phyloP scores from a whole-genome alignment of 768 basidiomycete species.

The Auricularia heimuer region DNA sequence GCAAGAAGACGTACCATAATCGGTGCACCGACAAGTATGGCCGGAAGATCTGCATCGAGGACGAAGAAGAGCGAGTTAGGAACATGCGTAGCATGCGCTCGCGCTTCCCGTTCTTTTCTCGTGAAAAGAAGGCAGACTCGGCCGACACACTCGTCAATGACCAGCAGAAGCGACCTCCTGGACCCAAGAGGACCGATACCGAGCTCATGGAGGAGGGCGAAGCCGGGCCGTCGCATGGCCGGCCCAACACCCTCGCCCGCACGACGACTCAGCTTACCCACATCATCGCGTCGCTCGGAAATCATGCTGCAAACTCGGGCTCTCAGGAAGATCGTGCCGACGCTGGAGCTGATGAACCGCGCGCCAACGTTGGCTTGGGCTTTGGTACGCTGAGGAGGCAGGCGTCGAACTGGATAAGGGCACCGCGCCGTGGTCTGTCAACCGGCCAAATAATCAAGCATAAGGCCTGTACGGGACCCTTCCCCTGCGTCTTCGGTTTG shows the following conservation, averaged over 20 bases:
- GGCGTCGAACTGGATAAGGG: conserved; percentile 32
- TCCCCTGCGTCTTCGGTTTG: conserved; percentile 18
- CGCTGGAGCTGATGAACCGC: conserved; percentile 17
- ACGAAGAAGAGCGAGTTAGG: not conserved
- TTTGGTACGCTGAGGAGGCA: not conserved
- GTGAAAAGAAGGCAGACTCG: not conserved
- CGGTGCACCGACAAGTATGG: not conserved
- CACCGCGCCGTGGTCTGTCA: conserved; percentile 9
- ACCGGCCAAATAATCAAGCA: conserved; percentile 12
- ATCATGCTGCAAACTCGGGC: not conserved
- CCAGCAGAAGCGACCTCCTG: not conserved
- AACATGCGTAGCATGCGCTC: too few species aligned
- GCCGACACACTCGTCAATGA: not conserved
- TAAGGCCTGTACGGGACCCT: conserved; percentile 13
- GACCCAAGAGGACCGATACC: not conserved
- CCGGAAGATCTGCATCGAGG: not conserved
- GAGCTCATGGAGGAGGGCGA: conserved; percentile 1
- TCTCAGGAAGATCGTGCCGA: conserved; percentile 11
- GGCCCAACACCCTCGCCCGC: not conserved
- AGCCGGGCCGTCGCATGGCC: not conserved
- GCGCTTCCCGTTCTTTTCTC: not conserved
- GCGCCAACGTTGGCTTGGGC: conserved; percentile 18
- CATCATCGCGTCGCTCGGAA: not conserved
- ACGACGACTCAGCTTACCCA: not conserved
- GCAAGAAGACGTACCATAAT: not conserved